These are phyloP conservation scores for Cyclotella atomus DNA, from an alignment of 108 stramenopile genomes.

Conservation along the genomic window DNA sequence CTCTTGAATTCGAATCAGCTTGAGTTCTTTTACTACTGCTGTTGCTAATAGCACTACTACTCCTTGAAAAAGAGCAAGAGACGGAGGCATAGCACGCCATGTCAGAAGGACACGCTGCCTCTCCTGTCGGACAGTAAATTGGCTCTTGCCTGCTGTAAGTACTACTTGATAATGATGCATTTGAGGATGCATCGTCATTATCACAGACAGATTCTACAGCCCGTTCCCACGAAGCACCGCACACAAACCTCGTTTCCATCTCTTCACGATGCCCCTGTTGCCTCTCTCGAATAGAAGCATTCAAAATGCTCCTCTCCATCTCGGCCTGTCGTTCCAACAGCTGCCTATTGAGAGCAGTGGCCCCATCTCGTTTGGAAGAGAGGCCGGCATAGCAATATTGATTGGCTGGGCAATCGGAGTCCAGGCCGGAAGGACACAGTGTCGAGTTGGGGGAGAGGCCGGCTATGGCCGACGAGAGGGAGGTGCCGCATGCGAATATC, in stretches of 20 bases:
- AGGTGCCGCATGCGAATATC: background rate
- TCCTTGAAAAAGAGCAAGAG: background rate
- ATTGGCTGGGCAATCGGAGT: constrained; percentile 3
- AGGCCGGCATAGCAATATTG: constrained; percentile 25
- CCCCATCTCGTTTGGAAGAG: background rate
- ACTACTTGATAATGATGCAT: background rate
- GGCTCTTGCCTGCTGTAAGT: background rate
- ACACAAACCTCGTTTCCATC: constrained; percentile 2
- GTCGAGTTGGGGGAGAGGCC: background rate
- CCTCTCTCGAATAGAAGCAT: background rate
- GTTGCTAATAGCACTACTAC: background rate
- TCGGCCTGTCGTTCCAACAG: background rate
- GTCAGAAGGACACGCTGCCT: background rate
- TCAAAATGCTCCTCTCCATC: background rate
- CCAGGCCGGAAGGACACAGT: constrained; percentile 12
- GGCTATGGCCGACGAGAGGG: background rate
- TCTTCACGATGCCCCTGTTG: background rate
- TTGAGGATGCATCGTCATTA: too few species aligned
- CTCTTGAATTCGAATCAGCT: background rate
- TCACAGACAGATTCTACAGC: background rate
- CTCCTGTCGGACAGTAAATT: constrained; percentile 9
- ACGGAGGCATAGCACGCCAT: constrained; percentile 23
- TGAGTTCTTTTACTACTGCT: background rate
- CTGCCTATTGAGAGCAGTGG: too few species aligned
- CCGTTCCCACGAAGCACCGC: background rate